Base-by-base conservation (phyloP, 208 protist genomes). In the Leishmania aethiopica region DNA sequence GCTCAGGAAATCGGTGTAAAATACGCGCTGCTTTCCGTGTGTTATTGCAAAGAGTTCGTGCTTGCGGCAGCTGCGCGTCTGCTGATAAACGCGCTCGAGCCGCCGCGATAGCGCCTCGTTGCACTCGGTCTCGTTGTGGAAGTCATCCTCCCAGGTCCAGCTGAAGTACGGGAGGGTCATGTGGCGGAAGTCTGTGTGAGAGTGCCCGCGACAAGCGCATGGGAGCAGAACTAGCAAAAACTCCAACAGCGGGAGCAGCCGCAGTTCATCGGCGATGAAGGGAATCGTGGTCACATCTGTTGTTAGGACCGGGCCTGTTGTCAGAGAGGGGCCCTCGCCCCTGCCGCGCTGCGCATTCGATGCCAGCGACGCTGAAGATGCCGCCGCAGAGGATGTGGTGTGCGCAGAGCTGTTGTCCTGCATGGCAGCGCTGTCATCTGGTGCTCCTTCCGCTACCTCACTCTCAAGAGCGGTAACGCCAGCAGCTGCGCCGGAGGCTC, bases 131-230 rank as follows among this genome's bases (percentile, higher is more conserved):
- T 81, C 77, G 78, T 96, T 94, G 82, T 95, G 91, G 78, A 94
- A 96, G 83, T 97, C 93, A 67, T 98, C 93, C 81, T 97, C 95
- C 92, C 95, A 96, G 19, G 84, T 62, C 93, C 93, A 98, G 53
- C 78, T 49, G 80, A 89, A 89, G 80, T 92, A 90, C 5, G 92
- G 94, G 17, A 89, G 59, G 6, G 93, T 92, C 37, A 89, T 74
- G 84, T 90, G 89, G 69, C 87, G 86, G 80, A 88, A 88, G 82
- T 93, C 89, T 6, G 83, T 81, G 86, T 87, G 79, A 7, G 87
- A 85, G 62, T 86, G 76, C 13, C 75, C 77, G 60, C 51, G 62
- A 15, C 71, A 77, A 22, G 90, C 76, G 67, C 79, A 80, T 15
- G 91, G 92, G n/a, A 92, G 74, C 69, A 96, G 75, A 11, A 92